phyloP scores from a whole-genome alignment of 75 land plant genomes.

The Pinus albicaulis region DNA sequence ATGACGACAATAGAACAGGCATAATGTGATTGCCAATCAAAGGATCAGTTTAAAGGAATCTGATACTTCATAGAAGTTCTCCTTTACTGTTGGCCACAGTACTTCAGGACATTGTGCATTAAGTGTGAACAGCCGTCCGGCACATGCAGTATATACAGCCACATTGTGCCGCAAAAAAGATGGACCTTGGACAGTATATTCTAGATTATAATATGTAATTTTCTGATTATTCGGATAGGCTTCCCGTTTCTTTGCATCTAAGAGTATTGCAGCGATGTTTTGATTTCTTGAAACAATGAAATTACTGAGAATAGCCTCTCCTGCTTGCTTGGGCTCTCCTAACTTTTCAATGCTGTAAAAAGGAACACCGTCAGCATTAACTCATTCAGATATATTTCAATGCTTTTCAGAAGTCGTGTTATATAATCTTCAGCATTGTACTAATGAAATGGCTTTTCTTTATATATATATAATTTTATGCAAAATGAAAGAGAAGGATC shows the following conservation, averaged over 20 bases:
- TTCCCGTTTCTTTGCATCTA: slow-evolving; percentile 49
- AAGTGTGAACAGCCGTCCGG: slow-evolving; percentile 61
- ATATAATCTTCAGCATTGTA: neutral
- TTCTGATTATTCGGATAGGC: slow-evolving; percentile 20
- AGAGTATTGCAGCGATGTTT: slow-evolving; percentile 47
- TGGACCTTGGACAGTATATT: slow-evolving; percentile 72
- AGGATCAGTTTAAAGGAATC: slow-evolving; percentile 37
- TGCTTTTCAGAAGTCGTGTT: neutral
- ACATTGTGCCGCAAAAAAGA: slow-evolving; percentile 79
- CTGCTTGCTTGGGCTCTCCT: slow-evolving; percentile 81
- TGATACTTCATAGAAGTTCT: slow-evolving; percentile 44
- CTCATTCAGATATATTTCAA: neutral
- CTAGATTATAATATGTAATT: slow-evolving; percentile 72
- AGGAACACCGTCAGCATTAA: neutral
- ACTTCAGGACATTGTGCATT: slow-evolving; percentile 85
- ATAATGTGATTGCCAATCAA: neutral
- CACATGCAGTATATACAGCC: slow-evolving; percentile 62
- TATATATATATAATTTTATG: neutral
- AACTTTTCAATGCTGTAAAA: slow-evolving; percentile 71
- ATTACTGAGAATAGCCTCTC: slow-evolving; percentile 55
- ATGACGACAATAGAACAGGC: neutral
- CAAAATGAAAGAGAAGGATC: neutral
- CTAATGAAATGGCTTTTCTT: neutral
- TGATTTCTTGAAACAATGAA: slow-evolving; percentile 50
- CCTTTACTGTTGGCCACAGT: slow-evolving; percentile 37